A percentile compares a stretch with the other conserved stretches of the same genome.
These are phyloP conservation scores for Fraxinus dipetala DNA, from an alignment of 305 asterid species.

Conservation along the genomic window DNA sequence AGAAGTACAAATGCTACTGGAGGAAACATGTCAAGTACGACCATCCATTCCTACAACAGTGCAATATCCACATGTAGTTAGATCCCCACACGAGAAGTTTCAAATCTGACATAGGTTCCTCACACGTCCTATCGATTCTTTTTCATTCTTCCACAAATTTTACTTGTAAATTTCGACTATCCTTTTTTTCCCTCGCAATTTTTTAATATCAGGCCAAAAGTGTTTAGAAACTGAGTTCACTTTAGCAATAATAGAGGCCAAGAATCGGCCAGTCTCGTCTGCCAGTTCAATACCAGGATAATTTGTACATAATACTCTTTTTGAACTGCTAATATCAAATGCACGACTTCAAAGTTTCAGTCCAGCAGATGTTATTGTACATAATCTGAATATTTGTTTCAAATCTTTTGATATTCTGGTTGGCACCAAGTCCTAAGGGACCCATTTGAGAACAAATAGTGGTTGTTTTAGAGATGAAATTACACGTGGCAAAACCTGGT, in stretches of 20 bases:
- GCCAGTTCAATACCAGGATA: constrained; percentile 21
- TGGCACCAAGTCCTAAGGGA: neutral
- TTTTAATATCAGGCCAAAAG: constrained; percentile 19
- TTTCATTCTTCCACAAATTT: constrained; percentile 38
- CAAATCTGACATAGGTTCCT: neutral
- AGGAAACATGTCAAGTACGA: constrained; percentile 57
- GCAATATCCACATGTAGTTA: constrained; percentile 65
- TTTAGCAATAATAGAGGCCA: constrained; percentile 38
- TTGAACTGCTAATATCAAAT: constrained; percentile 23
- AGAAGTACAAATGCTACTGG: constrained; percentile 67
- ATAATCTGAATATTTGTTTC: neutral
- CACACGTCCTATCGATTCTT: constrained; percentile 38
- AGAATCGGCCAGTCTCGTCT: constrained; percentile 23
- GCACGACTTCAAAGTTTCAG: neutral
- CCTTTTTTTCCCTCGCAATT: constrained; percentile 1
- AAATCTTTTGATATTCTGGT: neutral
- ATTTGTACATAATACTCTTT: constrained; percentile 35
- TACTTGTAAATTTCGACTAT: constrained; percentile 41
- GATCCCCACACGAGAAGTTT: constrained; percentile 15
- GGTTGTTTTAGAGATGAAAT: constrained; percentile 29
- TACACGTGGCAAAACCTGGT: constrained; percentile 46
- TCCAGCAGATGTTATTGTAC: neutral
- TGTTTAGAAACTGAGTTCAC: constrained; percentile 31
- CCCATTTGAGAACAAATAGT: neutral
- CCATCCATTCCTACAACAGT: constrained; percentile 72